Evolutionary conservation across 2,329 filamentous ascomycete genomes (phyloP), one percentile per base, ranked within the genome.

Genomic region (Domatiomyces catenatus): DNA sequence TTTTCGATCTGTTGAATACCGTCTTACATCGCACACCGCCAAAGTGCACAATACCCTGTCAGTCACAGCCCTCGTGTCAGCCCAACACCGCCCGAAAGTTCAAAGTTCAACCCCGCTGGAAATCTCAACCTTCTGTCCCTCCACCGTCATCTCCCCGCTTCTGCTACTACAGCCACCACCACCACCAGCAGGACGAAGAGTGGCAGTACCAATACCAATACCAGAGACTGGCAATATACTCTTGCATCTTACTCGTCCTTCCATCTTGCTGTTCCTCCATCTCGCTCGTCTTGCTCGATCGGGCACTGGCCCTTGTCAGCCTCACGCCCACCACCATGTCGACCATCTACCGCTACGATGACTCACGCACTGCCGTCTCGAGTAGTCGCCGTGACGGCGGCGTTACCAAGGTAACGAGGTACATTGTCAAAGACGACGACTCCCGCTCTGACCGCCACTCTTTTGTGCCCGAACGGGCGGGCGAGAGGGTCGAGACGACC

Each of bases 401-500:
- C 54, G 75, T 72, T 59, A 75, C 73, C 56, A 77, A 74, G 5
- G 73, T 81, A 58, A 77, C 76, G 61, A 75, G 77, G 59, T 81
- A 82, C 68, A 66, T 71, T 57, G 64, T 73, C 51, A 63, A 67
- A 22, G 56, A 65, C 28, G 67, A 69, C n/a, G 67, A 70, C 44
- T 61, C 66, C 44, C 64, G 66, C 43, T 54, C 57, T 12, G 55
- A 55, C 26, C 53, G 52, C 39, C 53, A 51, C 2, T 64, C 74
- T n/a, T 72, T 73, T 47, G 72, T 75, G 49, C 66, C 66, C 51
- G 66, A 69, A 39, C 62, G 67, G 45, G 63, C 49, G 47, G 50
- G 59, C 48, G 53, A 56, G 42, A 50, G 59, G 46, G 52, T 60
- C 3, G 66, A 71, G 48, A 71, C 75, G 58, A 71, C 73, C 57